Evolutionary conservation across 2,329 filamentous ascomycete genomes (phyloP).

Genomic region (Aspergillus japonicus): DNA sequence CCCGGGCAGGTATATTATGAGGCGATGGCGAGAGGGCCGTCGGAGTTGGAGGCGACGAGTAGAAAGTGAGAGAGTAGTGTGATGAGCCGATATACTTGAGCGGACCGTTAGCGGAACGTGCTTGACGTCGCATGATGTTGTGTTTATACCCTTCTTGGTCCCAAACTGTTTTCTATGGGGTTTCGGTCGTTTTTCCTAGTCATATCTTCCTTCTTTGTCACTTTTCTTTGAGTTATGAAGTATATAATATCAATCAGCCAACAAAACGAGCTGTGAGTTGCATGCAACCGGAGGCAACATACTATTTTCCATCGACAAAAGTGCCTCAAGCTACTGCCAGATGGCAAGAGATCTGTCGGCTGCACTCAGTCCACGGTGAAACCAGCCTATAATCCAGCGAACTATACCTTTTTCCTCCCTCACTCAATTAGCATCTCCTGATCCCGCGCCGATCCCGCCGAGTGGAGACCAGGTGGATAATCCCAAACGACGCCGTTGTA

Average conservation of each 20-base stretch:
- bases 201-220: background rate
- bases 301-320: background rate
- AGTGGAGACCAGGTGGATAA: background rate
- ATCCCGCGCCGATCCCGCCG: background rate
- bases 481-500: background rate
- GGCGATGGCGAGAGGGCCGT: constrained; percentile 6
- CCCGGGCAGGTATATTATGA: background rate
- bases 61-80: background rate
- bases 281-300: background rate
- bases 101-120: background rate
- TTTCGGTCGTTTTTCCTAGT: background rate
- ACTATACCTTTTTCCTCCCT: background rate
- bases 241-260: background rate
- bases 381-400: background rate
- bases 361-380: background rate
- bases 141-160: background rate
- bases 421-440: background rate
- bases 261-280: background rate
- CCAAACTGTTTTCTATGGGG: background rate
- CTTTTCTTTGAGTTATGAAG: background rate
- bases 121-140: background rate
- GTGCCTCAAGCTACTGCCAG: background rate
- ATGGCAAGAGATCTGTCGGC: background rate
- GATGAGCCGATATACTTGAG: background rate
- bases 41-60: constrained; percentile 19